Evolutionary conservation across 768 basidiomycete species (phyloP).

Genomic region (Omphalotus guepiniiformis): DNA sequence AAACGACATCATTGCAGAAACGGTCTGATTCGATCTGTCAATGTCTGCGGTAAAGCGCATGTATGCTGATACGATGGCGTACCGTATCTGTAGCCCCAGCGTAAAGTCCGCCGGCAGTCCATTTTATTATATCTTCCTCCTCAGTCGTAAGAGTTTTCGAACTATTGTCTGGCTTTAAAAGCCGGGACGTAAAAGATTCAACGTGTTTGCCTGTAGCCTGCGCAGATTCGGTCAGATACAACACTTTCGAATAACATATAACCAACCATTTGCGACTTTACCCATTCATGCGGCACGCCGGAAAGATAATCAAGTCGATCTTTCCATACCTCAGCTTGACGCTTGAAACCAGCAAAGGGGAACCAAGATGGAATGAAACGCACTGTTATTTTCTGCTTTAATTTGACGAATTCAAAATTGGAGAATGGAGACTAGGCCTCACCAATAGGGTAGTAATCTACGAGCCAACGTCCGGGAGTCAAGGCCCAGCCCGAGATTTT

Average conservation of each 20-base stretch:
- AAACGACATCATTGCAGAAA: constrained; percentile 43
- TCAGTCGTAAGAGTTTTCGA: constrained; percentile 21
- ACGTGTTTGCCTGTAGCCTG: constrained; percentile 28
- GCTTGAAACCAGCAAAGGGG: constrained; percentile 46
- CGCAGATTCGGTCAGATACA: background rate
- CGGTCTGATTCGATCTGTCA: constrained; percentile 32
- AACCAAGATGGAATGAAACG: constrained; percentile 48
- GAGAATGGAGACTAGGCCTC: constrained; percentile 8
- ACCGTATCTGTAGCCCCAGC: constrained; percentile 44
- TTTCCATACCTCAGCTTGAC: constrained; percentile 39
- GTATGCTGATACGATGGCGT: constrained; percentile 1
- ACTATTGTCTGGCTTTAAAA: constrained; percentile 24
- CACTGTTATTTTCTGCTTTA: constrained; percentile 22
- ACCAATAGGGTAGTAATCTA: constrained; percentile 39
- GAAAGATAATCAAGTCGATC: constrained; percentile 31
- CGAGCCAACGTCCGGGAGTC: constrained; percentile 39
- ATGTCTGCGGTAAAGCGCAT: constrained; percentile 3
- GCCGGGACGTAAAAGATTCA: constrained; percentile 42
- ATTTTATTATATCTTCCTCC: constrained; percentile 43
- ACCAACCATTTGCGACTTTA: constrained; percentile 40
- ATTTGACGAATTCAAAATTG: background rate
- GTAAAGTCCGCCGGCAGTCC: constrained; percentile 47
- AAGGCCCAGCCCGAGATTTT: constrained; percentile 37
- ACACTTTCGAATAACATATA: background rate
- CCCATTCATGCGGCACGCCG: constrained; percentile 39